These are phyloP conservation scores for Cadophora sp. DNA, from an alignment of 2,329 filamentous ascomycete genomes.

Conservation along the genomic window DNA sequence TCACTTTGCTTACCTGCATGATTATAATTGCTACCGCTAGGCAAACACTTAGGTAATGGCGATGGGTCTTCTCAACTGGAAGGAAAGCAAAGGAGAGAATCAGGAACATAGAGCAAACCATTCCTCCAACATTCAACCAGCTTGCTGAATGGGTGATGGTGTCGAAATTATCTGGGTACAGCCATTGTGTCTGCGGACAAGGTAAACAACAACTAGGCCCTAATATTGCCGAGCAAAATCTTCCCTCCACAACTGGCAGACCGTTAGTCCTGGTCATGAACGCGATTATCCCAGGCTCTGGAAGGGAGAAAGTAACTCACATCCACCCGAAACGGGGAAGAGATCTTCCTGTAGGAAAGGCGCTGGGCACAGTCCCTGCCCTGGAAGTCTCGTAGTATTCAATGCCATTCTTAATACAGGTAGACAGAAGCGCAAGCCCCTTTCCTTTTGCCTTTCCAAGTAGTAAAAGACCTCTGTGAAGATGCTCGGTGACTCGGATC, in stretches of 20 bases:
- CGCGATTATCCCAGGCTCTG: not conserved
- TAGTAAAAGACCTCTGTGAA: not conserved
- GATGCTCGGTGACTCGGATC: conserved; percentile 2
- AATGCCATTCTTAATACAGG: conserved; percentile 21
- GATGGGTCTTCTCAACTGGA: conserved; percentile 86
- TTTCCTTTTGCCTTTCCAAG: not conserved
- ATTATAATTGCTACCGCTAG: conserved; percentile 76
- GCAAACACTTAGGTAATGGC: conserved; percentile 93
- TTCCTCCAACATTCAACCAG: conserved; percentile 80
- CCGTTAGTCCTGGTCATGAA: conserved; percentile 6
- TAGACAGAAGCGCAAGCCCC: not conserved
- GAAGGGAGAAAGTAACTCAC: conserved; percentile 55
- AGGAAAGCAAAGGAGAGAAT: conserved; percentile 80
- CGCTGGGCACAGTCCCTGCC: conserved; percentile 62
- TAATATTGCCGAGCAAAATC: conserved; percentile 62
- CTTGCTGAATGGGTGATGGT: conserved; percentile 71
- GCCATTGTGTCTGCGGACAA: conserved; percentile 85
- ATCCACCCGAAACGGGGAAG: conserved; percentile 68
- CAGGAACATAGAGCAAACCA: conserved; percentile 76
- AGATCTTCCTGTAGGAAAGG: conserved; percentile 72
- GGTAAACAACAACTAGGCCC: conserved; percentile 81
- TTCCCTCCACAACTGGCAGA: conserved; percentile 55
- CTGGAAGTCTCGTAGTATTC: conserved; percentile 26
- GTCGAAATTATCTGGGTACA: conserved; percentile 65
- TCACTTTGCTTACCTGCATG: conserved; percentile 71